Evolutionary conservation across 2,329 filamentous ascomycete genomes (phyloP).

Genomic region (Ophiognomonia clavigignenti-juglandacearum): DNA sequence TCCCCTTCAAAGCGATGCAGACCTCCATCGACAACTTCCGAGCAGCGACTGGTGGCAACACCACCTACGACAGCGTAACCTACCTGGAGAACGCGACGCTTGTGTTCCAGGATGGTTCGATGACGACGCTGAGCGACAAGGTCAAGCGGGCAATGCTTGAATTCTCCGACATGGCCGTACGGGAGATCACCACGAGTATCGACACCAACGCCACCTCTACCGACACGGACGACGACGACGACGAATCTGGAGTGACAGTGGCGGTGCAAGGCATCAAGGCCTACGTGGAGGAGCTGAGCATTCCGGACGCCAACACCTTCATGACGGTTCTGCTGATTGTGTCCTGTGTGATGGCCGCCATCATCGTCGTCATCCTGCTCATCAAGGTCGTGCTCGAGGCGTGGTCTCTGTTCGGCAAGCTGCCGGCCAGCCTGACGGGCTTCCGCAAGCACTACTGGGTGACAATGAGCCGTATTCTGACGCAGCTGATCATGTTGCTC

Average conservation of each 20-base stretch:
- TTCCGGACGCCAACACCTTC: slow-evolving; percentile 87
- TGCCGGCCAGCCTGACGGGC: slow-evolving; percentile 71
- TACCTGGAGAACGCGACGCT: slow-evolving; percentile 73
- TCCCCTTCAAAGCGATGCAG: slow-evolving; percentile 81
- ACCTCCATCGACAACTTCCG: slow-evolving; percentile 80
- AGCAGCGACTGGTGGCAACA: slow-evolving; percentile 73
- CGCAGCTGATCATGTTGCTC: slow-evolving; percentile 81
- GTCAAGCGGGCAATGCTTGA: slow-evolving; percentile 52
- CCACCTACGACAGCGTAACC: slow-evolving; percentile 72
- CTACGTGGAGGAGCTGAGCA: slow-evolving; percentile 76
- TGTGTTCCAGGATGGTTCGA: slow-evolving; percentile 59
- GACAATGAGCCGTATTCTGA: slow-evolving; percentile 81
- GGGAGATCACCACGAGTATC: slow-evolving; percentile 45
- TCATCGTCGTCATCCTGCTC: slow-evolving; percentile 80
- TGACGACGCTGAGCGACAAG: slow-evolving; percentile 34
- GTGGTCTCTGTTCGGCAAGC: slow-evolving; percentile 85
- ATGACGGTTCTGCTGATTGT: slow-evolving; percentile 92
- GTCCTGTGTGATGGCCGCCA: slow-evolving; percentile 77
- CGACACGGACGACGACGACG: slow-evolving; percentile 4
- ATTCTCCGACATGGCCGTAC: slow-evolving; percentile 45
- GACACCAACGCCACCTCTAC: slow-evolving; percentile 28
- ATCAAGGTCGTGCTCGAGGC: slow-evolving; percentile 87
- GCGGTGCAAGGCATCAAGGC: slow-evolving; percentile 72
- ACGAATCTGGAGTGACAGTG: slow-evolving; percentile 30
- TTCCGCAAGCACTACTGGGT: slow-evolving; percentile 98